Evolutionary conservation across 1,139 yeast genomes (phyloP), one percentile per base, ranked within the genome.

Genomic region (Yamadazyma buinensis): DNA sequence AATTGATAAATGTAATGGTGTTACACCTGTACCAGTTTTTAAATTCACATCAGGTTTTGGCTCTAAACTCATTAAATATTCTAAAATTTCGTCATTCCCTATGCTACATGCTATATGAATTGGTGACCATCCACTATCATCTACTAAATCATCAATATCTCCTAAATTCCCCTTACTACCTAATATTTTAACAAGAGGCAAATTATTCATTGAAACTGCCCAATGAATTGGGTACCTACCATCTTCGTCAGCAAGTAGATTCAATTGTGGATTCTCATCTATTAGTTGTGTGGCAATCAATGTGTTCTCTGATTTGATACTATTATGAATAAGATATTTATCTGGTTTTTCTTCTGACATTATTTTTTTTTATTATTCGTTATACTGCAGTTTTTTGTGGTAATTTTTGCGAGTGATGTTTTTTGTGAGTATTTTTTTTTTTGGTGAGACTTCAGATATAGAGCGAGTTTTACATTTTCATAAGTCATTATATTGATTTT

Each of bases 71-170:
- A 67, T 55, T 23, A 69, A 48, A 32, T 47, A 37, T 23, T 71
- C 65, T 10, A 84, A 55, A 3, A 84, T 67, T 9, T 68, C 68
- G 26, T 67, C 54, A 50, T 77, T 75, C 0, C 97, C 96, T 2
- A 82, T 67, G 0, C 96, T 75, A 0, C 84, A 72, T 0, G 90
- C 85, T 33, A 90, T 80, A 57, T 90, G 97, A 20, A 87, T 53
- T 1, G 95, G 87, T 0, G 94, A 81, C 96, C 96, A 88, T 0
- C 95, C 95, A 7, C 88, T 70, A 12, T 72, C 80, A 55, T 90
- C 97, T 1, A 59, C 59, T 48, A 68, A 55, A 3, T 81, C 84
- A 52, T 87, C 92, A 11, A 86, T 54, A 44, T 86, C 94, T 5
- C 19, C 19, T 22, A 74, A 51, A 13, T 62, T 63, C 12, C 26